A percentile compares a stretch with the other conserved stretches of the same genome.
Conservation (phyloP, 257 asterid species). For the Asclepias syriaca region DNA sequence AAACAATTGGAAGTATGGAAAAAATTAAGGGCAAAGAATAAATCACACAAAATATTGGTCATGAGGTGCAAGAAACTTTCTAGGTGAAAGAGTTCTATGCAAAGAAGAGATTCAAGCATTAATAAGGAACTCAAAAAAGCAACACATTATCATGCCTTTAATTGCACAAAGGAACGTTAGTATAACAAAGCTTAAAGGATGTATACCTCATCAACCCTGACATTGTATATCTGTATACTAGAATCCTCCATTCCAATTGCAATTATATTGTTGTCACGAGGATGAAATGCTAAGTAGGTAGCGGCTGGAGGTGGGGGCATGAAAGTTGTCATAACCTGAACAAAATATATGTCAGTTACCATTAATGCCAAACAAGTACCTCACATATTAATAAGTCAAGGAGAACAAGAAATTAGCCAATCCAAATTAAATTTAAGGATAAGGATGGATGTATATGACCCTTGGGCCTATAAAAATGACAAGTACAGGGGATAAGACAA, state of each 20-base stretch:
- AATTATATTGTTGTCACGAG: conserved; percentile 84
- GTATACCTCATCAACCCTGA: conserved; percentile 86
- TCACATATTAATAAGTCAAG: conserved; percentile 1
- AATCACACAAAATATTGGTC: neutral
- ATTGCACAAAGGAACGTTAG: neutral
- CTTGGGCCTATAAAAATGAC: neutral
- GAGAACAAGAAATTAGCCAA: neutral
- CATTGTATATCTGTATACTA: conserved; percentile 80
- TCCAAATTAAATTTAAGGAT: conserved; percentile 1
- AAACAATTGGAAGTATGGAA: neutral
- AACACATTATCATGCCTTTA: neutral
- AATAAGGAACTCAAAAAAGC: conserved; percentile 7
- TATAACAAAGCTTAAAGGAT: conserved; percentile 10
- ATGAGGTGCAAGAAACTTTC: neutral
- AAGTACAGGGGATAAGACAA: conserved; percentile 14
- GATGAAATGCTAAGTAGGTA: conserved; percentile 88
- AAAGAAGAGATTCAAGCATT: neutral
- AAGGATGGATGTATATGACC: neutral
- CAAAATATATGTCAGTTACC: conserved; percentile 20
- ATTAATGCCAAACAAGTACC: conserved; percentile 10
- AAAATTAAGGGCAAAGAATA: neutral
- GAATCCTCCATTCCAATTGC: conserved; percentile 97
- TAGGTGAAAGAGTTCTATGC: neutral
- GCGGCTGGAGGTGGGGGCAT: conserved; percentile 99
- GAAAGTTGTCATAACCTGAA: conserved; percentile 96